Base-by-base conservation (phyloP, 139 green algal species). In the Micractinium sp. region DNA sequence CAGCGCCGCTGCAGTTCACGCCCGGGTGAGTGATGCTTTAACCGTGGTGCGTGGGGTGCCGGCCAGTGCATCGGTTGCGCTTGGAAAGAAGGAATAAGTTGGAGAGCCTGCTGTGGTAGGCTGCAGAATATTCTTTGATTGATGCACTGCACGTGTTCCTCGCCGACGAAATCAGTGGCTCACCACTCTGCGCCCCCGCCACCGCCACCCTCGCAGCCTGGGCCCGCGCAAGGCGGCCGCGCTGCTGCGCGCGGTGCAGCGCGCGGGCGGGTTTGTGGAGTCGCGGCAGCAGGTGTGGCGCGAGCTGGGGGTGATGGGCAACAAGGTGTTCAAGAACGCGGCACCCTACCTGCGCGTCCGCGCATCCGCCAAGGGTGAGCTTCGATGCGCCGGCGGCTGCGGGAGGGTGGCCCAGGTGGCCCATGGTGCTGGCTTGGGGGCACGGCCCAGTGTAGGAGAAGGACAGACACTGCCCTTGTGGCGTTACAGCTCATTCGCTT, bases 161-260 rank as follows among this genome's bases (percentile, higher is more conserved):
- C n/a, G n/a, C n/a, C n/a, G n/a, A n/a, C n/a, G n/a, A n/a, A n/a
- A n/a, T n/a, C n/a, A 29, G 36, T 61, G 77, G 29, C 31, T 13
- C 31, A 31, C 60, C 15, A n/a, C 13, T 38, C 66, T 29, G 33
- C 60, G 33, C 82, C 82, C 19, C 33, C 23, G 33, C 60, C 29
- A 9, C 3, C 61, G 0, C 23, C 20, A 18, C 12, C 19, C 38
- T 7, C 39, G 20, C 85, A 82, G 97, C 19, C 94, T 99, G 81
- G 97, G 97, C 0, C 96, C 97, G 5, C 92, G 97, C 82, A 99
- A 99, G 89, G 96, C 97, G 0, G 71, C 80, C 0, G 89, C 93
- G 56, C 92, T 98, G 91, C 88, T 97, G 91, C 90, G 90, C 29
- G 90, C 82, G 31, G 66, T 95, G 9, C 67, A 69, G 2, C 85